Evolutionary conservation across 176 grass and related monocot genomes (phyloP), one percentile per base, ranked within the genome.

Genomic region (Puya raimondii): DNA sequence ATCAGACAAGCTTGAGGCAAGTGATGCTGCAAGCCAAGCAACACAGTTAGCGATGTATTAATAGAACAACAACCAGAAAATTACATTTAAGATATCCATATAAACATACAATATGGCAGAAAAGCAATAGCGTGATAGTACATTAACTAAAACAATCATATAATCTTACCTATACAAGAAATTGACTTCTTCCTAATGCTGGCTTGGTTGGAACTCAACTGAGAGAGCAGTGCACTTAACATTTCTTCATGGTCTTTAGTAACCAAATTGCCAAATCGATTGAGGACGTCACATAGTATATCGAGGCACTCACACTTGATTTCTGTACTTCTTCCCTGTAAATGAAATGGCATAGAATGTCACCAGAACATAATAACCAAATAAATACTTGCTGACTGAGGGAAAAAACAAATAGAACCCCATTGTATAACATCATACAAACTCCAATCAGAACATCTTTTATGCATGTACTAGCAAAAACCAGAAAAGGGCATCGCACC

Each of bases 241-340:
- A 99, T 85, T 65, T 74, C 65, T 65, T 85, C 89, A 51, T 99
- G 94, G 84, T 99, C 84, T 80, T 90, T 93, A 69, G 84, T 75
- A 26, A 96, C 85, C 68, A 93, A 65, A 56, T 81, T 90, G 64
- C 94, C 89, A 79, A 93, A 99, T 87, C 78, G 90, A 73, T 99
- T 79, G 72, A 99, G 89, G 33, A 88, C 78, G 72, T 99, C 89
- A 64, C 84, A 85, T 70, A 99, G 81, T 93, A 93, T 93, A 74
- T 99, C 94, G 80, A 99, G 86, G 16, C 81, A 99, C 64, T 99
- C 89, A 3, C 94, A 99, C 71, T 99, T 99, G 72, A 88, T 90
- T 67, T 99, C 94, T 81, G 84, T 86, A 83, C 82, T 77, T 79
- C 88, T 99, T 12, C 78, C 94, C 94, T 99, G 84, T 64, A 54